phyloP scores from a whole-genome alignment of 1,284 basidiomycete species.

The Blastosporella zonata region DNA sequence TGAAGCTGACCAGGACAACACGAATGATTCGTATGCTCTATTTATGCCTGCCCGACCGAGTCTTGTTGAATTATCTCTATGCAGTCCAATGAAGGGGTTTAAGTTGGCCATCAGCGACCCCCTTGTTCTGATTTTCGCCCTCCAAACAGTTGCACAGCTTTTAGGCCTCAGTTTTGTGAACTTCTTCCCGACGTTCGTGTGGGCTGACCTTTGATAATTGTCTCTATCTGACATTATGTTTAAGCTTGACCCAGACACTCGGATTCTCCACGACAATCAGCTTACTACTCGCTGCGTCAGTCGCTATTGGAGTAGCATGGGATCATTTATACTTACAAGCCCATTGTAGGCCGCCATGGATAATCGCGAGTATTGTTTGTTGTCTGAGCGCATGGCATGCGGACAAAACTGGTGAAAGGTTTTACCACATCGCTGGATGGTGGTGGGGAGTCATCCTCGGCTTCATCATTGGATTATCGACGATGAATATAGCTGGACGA shows the following conservation, averaged over 20 bases:
- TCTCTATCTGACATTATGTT: not conserved
- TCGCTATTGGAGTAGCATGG: not conserved
- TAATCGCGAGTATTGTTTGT: conserved; percentile 52
- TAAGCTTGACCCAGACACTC: conserved; percentile 60
- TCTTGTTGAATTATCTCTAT: not conserved
- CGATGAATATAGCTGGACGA: conserved; percentile 50
- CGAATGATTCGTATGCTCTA: conserved; percentile 47
- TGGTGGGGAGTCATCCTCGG: conserved; percentile 64
- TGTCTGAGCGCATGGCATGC: conserved; percentile 65
- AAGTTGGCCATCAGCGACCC: conserved; percentile 60
- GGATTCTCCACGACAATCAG: conserved; percentile 60
- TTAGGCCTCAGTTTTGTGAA: conserved; percentile 70
- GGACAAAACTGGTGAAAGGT: conserved; percentile 62
- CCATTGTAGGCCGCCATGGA: conserved; percentile 57
- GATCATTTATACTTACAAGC: not conserved
- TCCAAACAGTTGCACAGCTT: conserved; percentile 50
- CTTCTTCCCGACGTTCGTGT: conserved; percentile 67
- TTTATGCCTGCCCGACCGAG: not conserved
- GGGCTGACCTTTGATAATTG: not conserved
- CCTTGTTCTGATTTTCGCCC: conserved; percentile 57
- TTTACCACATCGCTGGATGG: conserved; percentile 60
- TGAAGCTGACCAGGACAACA: conserved; percentile 61
- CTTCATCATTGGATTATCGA: conserved; percentile 59
- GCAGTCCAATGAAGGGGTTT: conserved; percentile 51
- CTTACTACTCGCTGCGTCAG: conserved; percentile 63